Base-by-base conservation (phyloP, 768 basidiomycete genomes). In the Peribolospora baueri region DNA sequence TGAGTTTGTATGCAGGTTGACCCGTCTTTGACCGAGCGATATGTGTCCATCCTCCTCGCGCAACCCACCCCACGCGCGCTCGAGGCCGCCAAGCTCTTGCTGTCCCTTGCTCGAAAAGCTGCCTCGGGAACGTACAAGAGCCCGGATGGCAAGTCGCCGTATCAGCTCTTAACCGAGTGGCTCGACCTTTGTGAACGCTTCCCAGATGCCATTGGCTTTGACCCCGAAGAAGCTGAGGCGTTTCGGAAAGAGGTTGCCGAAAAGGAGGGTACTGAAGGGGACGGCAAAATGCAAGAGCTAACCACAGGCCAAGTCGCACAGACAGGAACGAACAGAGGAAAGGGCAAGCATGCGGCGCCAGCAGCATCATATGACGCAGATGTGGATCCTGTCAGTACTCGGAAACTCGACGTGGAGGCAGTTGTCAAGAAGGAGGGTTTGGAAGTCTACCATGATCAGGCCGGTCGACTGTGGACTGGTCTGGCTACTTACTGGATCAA, bases 401-500 rank as follows among this genome's bases (percentile, higher is more conserved):
- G 73, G 36, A 81, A 76, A 64, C 73, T 97, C 55, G 84, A 97
- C 63, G 79, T 98, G 56, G 90, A 91, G 62, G 70, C 71, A 43
- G 81, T 98, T 57, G 75, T 98, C 46, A 75, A 75, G 39, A 76
- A 79, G 58, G 88, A 97, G 61, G 93, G 93, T 11, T 71, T 98
- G 37, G 73, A 72, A 2, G 72, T 90, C 13, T 97, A 95, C 68
- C 87, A 86, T 65, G 93, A 98, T 65, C 93, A 98, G 68, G 86
- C 90, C 2, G 93, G 93, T 8, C 78, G 85, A 51, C 68, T 98
- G 39, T 98, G 90, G 91, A 82, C 86, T 5, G 93, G 91, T 0
- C 68, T 97, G 39, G 90, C 90, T 1, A 95, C 90, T 0, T 97
- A 91, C 65, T 98, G 91, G 91, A 90, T 90, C 67, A 93, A 93